phyloP scores from a whole-genome alignment of 73 alveolate species.

The Effrenium voratum region DNA sequence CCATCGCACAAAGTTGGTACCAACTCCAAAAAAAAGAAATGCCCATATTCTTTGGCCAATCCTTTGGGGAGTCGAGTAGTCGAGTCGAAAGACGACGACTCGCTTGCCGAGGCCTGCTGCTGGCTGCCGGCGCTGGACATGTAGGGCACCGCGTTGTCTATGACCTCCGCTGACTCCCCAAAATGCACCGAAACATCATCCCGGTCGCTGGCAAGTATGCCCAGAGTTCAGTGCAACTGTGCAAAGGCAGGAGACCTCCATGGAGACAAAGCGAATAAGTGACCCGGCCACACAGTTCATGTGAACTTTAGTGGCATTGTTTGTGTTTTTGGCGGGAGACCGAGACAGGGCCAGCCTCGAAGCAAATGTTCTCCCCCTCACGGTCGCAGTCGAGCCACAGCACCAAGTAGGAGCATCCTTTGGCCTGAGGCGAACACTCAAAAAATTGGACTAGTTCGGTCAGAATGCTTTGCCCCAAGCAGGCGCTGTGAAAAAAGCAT shows the following conservation, averaged over 20 bases:
- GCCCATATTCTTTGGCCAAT: too few species aligned
- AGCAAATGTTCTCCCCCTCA: conserved; percentile 99
- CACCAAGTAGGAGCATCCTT: conserved; percentile 97
- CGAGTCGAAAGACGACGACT: too few species aligned
- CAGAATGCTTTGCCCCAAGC: not conserved
- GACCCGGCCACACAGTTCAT: not conserved
- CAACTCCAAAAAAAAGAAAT: too few species aligned
- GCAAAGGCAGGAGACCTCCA: not conserved
- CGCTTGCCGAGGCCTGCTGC: too few species aligned
- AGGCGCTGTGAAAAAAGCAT: not conserved
- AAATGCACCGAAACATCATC: not conserved
- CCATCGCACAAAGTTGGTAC: too few species aligned
- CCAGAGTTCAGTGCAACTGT: not conserved
- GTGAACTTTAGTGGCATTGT: not conserved
- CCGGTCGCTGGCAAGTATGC: not conserved
- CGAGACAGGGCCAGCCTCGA: conserved; percentile 96
- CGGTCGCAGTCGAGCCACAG: conserved; percentile 99
- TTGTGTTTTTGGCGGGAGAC: not conserved
- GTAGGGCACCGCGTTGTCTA: conserved; percentile 92
- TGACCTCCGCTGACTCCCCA: conserved; percentile 64
- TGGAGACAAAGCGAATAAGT: not conserved
- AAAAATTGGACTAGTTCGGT: too few species aligned
- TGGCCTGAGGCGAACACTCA: conserved; percentile 95
- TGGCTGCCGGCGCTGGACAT: conserved; percentile 95
- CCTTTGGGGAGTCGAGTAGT: too few species aligned